Evolutionary conservation across 106 monocot genomes (phyloP).

Genomic region (Dendrobium catenatum): DNA sequence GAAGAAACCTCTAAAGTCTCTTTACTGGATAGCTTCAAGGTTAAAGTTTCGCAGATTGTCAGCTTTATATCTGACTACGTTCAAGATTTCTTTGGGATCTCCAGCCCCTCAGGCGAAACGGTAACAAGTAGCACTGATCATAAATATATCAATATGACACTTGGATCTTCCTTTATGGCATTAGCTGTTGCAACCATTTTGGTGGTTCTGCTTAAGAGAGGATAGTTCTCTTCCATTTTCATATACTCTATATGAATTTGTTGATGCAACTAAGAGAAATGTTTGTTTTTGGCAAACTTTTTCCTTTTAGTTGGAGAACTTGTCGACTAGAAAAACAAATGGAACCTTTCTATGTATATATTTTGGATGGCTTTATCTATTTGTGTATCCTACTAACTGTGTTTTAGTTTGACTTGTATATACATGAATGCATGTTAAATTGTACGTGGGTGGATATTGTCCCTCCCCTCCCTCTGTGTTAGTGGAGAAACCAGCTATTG

Average conservation of each 20-base stretch:
- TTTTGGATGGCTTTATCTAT: not conserved
- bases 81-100: conserved; percentile 29
- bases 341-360: not conserved
- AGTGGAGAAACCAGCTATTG: no score
- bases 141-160: not conserved
- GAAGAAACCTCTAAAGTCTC: conserved; percentile 6
- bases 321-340: no score
- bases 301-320: no score
- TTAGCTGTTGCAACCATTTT: conserved; percentile 53
- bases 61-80: conserved; percentile 37
- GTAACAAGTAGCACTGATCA: not conserved
- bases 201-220: conserved; percentile 60
- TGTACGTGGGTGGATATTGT: no score
- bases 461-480: no score
- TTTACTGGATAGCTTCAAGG: conserved; percentile 26
- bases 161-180: conserved; percentile 41
- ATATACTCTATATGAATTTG: not conserved
- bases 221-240: not conserved
- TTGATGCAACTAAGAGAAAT: not conserved
- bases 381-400: no score
- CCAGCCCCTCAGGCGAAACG: not conserved
- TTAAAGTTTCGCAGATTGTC: conserved; percentile 28
- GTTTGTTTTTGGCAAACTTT: no score
- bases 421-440: no score
- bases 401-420: no score